Evolutionary conservation across 1,139 yeast species (phyloP), one percentile per base, ranked within the genome.

Genomic region (Chernovozyma aurita): DNA sequence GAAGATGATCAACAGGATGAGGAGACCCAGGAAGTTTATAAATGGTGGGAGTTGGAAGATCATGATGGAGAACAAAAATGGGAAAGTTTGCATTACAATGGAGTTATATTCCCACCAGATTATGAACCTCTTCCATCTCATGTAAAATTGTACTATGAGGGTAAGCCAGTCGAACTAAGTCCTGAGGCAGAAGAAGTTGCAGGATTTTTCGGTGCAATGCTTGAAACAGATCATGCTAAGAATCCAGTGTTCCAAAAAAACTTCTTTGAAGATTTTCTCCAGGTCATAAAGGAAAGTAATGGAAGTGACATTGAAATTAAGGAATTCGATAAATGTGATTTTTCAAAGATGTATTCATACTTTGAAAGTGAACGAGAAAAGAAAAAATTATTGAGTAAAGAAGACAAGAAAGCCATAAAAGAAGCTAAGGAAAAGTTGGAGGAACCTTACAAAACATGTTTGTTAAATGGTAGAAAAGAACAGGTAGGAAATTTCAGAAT

Each of bases 121-220:
- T 90, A 92, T 59, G 88, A 83, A 52, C 90, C 94, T 9, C 63
- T 92, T 30, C 97, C 97, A 0, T 65, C 77, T n/a, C 74, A 77
- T 48, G 85, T 88, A 32, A 85, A 84, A 52, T 55, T 92, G 40
- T 71, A 76, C 43, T 90, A 90, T 52, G 82, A 84, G 46, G 87
- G 86, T 1, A 71, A 75, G 45, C 84, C 92, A 0, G 87, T 90
- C 1, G 65, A 64, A 20, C 66, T 90, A 42, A 92, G 95, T 0
- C 61, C 65, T 1, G 85, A 73, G 39, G 97, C 97, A 2, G 98
- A 92, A 59, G 97, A 92, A 59, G 97, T 92, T 25, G 97, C 97
- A 0, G 97, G 97, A 0, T 90, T 88, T 54, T 92, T 72, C 58
- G 97, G 85, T 14, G 96, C 96, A 6, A 74, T 90, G 78, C 44